phyloP scores from a whole-genome alignment of 176 grass and related monocot species.

The Aegilops sharonensis region DNA sequence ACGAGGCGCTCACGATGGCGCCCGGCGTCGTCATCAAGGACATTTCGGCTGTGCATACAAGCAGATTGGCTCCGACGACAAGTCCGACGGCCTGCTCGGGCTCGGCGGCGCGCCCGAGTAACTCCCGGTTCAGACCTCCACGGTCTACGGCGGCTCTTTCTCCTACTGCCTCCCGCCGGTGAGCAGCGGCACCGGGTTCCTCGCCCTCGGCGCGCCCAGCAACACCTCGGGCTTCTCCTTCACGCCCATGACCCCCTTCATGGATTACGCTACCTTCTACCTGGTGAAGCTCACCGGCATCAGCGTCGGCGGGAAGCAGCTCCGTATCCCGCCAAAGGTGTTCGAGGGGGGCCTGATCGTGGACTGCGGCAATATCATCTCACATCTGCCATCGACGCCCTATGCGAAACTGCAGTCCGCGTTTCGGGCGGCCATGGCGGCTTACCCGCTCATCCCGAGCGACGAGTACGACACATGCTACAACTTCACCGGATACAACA shows the following conservation, averaged over 20 bases:
- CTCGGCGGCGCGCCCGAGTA: slow-evolving; percentile 49
- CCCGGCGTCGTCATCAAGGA: background rate
- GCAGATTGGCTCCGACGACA: slow-evolving; percentile 36
- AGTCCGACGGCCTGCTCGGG: slow-evolving; percentile 53
- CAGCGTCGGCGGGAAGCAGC: slow-evolving; percentile 42
- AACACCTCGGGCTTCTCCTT: slow-evolving; percentile 20
- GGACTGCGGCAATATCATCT: slow-evolving; percentile 64
- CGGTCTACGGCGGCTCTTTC: slow-evolving; percentile 9
- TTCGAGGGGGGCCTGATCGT: slow-evolving; percentile 50
- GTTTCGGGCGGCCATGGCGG: slow-evolving; percentile 41
- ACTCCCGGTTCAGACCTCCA: slow-evolving; percentile 12
- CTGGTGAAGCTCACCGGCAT: slow-evolving; percentile 41
- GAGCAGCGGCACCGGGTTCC: slow-evolving; percentile 43
- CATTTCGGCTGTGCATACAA: slow-evolving; percentile 50
- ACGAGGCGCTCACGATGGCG: slow-evolving; percentile 47
- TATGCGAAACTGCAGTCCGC: slow-evolving; percentile 43
- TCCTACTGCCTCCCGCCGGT: slow-evolving; percentile 65
- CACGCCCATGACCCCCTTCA: slow-evolving; percentile 34
- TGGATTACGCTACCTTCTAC: slow-evolving; percentile 35
- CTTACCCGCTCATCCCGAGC: slow-evolving; percentile 15
- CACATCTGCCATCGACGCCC: slow-evolving; percentile 34
- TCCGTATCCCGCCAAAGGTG: slow-evolving; percentile 21
- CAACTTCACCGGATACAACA: slow-evolving; percentile 41
- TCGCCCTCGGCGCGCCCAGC: slow-evolving; percentile 37
- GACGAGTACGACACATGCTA: slow-evolving; percentile 43